These are phyloP conservation scores for Triangularia verruculosa DNA, from an alignment of 2,329 filamentous ascomycete genomes.

Conservation along the genomic window DNA sequence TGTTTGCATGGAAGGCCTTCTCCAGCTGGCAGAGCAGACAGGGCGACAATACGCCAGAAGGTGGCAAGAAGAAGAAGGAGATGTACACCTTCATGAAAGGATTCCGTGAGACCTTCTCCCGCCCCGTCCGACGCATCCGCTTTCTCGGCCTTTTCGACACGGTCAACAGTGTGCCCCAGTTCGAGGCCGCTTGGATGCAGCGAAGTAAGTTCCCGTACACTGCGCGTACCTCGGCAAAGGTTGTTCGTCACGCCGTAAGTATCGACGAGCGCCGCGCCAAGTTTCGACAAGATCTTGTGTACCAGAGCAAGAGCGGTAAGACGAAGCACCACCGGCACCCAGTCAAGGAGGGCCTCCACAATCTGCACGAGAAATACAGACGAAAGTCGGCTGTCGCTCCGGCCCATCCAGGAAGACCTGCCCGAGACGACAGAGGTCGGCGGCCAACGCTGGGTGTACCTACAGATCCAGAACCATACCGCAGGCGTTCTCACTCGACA, in stretches of 20 bases:
- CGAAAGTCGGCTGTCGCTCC: slow-evolving; percentile 15
- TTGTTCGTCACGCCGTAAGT: slow-evolving; percentile 67
- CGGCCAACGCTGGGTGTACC: slow-evolving; percentile 19
- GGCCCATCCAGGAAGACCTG: slow-evolving; percentile 19
- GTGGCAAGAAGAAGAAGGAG: slow-evolving; percentile 49
- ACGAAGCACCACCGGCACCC: slow-evolving; percentile 24
- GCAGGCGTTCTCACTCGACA: slow-evolving; percentile 36
- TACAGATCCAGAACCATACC: slow-evolving; percentile 42
- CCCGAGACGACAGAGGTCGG: slow-evolving; percentile 15
- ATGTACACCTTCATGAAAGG: slow-evolving; percentile 74
- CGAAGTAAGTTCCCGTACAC: slow-evolving; percentile 73
- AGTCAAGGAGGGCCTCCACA: slow-evolving; percentile 27
- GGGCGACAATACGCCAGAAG: slow-evolving; percentile 35
- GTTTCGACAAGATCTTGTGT: slow-evolving; percentile 68
- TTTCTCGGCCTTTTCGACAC: slow-evolving; percentile 82
- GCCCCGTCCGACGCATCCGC: slow-evolving; percentile 68
- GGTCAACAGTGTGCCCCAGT: slow-evolving; percentile 74
- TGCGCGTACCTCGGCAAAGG: slow-evolving; percentile 53
- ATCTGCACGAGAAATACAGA: slow-evolving; percentile 39
- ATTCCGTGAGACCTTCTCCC: slow-evolving; percentile 77
- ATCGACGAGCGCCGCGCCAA: slow-evolving; percentile 71
- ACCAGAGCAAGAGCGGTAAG: slow-evolving; percentile 40
- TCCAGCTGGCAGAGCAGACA: slow-evolving; percentile 66
- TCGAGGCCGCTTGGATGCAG: slow-evolving; percentile 75
- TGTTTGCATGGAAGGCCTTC: slow-evolving; percentile 81